phyloP scores from a whole-genome alignment of 116 monocot genomes.

The Papilionanthe hybrid region DNA sequence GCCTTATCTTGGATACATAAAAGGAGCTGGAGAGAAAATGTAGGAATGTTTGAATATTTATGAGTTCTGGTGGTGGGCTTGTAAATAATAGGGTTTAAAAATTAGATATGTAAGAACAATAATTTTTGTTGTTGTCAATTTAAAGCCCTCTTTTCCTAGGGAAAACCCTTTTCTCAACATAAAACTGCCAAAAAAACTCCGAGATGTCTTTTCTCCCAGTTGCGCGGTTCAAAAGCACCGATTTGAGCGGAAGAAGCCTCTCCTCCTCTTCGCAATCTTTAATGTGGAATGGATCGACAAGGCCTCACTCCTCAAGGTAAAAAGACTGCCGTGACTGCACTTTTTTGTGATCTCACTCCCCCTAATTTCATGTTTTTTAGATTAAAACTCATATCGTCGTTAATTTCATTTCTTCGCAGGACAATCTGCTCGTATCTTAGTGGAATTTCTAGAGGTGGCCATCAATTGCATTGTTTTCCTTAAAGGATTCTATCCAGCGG shows the following conservation, averaged over 20 bases:
- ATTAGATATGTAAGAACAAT: too few species aligned
- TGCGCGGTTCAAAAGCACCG: not conserved
- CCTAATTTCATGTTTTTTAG: not conserved
- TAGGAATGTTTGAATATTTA: too few species aligned
- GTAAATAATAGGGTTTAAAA: too few species aligned
- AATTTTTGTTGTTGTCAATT: too few species aligned
- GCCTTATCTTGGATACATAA: too few species aligned
- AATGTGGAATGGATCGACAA: slow-evolving; percentile 31
- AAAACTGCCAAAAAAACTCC: too few species aligned
- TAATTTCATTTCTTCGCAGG: slow-evolving; percentile 23
- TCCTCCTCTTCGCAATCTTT: not conserved
- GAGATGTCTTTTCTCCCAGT: not conserved
- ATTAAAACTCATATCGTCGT: not conserved
- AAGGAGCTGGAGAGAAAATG: too few species aligned
- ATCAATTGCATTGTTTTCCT: slow-evolving; percentile 78
- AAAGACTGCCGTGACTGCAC: not conserved
- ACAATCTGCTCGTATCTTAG: slow-evolving; percentile 47
- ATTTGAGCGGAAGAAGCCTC: not conserved
- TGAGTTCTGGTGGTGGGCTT: too few species aligned
- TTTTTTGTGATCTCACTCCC: not conserved
- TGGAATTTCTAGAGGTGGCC: slow-evolving; percentile 89
- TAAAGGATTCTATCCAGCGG: slow-evolving; percentile 75
- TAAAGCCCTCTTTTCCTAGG: too few species aligned
- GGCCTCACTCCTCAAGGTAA: slow-evolving; percentile 39
- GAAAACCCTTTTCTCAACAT: too few species aligned